phyloP scores from a whole-genome alignment of 1,284 basidiomycete species.

The Cutaneotrichosporon dermatis region DNA sequence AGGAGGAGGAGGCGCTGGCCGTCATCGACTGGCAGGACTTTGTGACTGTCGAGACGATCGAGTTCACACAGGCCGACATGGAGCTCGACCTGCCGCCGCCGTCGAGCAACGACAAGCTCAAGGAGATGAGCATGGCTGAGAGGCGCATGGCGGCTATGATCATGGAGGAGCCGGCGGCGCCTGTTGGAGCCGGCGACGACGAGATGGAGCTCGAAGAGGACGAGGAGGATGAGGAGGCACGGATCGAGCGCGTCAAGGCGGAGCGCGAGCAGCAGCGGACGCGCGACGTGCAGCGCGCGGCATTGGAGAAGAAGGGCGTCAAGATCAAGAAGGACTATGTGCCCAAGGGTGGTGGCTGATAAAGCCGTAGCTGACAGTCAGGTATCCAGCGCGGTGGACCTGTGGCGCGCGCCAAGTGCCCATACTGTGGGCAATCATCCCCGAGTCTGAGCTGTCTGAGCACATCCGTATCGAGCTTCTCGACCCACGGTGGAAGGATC shows the following conservation, averaged over 20 bases:
- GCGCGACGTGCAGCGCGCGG: slow-evolving; percentile 68
- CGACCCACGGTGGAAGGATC: slow-evolving; percentile 95
- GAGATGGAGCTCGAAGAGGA: slow-evolving; percentile 56
- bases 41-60: slow-evolving; percentile 96
- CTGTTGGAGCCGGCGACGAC: slow-evolving; percentile 49
- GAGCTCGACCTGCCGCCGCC: slow-evolving; percentile 89
- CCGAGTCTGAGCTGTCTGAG: slow-evolving; percentile 90
- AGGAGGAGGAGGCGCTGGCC: slow-evolving; percentile 63
- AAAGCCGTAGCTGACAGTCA: slow-evolving; percentile 42
- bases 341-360: slow-evolving; percentile 66
- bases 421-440: slow-evolving; percentile 91
- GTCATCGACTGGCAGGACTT: slow-evolving; percentile 99
- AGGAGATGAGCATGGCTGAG: slow-evolving; percentile 94
- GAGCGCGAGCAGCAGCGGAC: slow-evolving; percentile 71
- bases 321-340: slow-evolving; percentile 97
- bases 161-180: slow-evolving; percentile 85
- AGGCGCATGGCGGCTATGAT: slow-evolving; percentile 98
- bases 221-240: slow-evolving; percentile 57
- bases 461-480: slow-evolving; percentile 98
- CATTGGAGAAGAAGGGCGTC: slow-evolving; percentile 76
- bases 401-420: slow-evolving; percentile 75
- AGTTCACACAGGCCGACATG: slow-evolving; percentile 90
- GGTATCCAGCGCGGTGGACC: slow-evolving; percentile 58
- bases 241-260: slow-evolving; percentile 63
- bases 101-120: slow-evolving; percentile 88